Percentiles rank a stretch among this genome's conserved stretches.
These are phyloP conservation scores for Nasturtium officinale DNA, from an alignment of 345 rosid genomes.

Conservation along the genomic window DNA sequence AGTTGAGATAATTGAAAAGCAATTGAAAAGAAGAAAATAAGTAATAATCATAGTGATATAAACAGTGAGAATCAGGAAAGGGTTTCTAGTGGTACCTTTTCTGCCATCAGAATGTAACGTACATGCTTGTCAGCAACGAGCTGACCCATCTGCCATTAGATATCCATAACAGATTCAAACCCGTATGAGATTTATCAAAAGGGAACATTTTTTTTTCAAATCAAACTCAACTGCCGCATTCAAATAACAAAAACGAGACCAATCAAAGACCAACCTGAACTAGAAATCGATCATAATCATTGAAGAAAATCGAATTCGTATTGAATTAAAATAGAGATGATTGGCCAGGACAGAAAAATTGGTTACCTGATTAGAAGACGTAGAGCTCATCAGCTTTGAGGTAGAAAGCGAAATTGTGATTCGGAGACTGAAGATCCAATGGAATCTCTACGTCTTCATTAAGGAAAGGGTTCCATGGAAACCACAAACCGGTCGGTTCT, in stretches of 20 bases:
- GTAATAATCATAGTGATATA: background rate
- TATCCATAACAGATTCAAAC: background rate
- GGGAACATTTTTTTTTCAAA: background rate
- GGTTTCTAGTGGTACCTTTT: constrained; percentile 50
- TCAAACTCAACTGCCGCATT: background rate
- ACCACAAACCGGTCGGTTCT: constrained; percentile 7
- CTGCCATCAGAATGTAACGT: constrained; percentile 64
- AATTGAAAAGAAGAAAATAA: background rate
- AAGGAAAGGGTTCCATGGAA: background rate
- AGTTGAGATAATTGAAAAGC: background rate
- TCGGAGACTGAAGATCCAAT: background rate
- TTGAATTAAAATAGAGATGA: background rate
- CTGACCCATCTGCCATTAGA: constrained; percentile 58
- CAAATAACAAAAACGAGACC: constrained; percentile 14
- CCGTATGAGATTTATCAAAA: constrained; percentile 15
- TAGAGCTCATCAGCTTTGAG: constrained; percentile 30
- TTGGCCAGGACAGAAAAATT: background rate
- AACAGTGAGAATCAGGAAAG: background rate
- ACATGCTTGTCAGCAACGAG: constrained; percentile 68
- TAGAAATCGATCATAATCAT: background rate
- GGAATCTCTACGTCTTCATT: background rate
- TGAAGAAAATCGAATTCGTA: background rate
- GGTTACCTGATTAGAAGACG: constrained; percentile 30
- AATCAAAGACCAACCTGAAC: constrained; percentile 8
- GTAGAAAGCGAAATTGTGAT: constrained; percentile 15